Evolutionary conservation across 73 alveolate species (phyloP), one percentile per base, ranked within the genome.

Genomic region (Paramecium bursaria): DNA sequence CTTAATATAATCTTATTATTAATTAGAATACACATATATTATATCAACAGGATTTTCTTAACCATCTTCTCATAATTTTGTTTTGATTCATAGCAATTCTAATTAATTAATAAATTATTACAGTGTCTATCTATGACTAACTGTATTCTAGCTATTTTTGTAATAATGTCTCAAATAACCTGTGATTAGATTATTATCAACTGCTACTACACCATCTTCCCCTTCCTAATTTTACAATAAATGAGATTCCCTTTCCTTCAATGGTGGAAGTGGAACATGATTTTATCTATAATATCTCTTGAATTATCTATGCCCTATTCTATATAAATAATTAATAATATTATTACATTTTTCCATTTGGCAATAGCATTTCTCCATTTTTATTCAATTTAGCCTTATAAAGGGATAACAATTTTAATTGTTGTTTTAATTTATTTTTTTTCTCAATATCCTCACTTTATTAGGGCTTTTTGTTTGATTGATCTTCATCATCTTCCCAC

Each of bases 41-140:
- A 39, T 39, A 7, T 67, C 82, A 67, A 67, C 82, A 67, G 21
- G 82, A 67, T 21, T 67, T 67, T 67, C 60, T 67, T 42, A 67
- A 67, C 82, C 82, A 67, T 67, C 82, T 67, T 47, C 26, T 67
- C 30, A 25, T 5, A 67, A 67, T 67, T 42, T 25, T 21, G 55
- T 67, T 67, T 10, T 67, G 17, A 39, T 47, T 31, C 33, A 25
- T 25, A 9, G 60, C 82, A 15, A 39, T 33, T 21, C 22, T n/a
- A n/a, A n/a, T n/a, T n/a, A n/a, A n/a, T n/a, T n/a, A n/a, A n/a
- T n/a, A n/a, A n/a, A n/a, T n/a, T n/a, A n/a, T n/a, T n/a, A n/a
- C n/a, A n/a, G 19, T 35, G 82, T 67, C 27, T 67, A 15, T 15
- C 82, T 47, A 42, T 67, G 82, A 13, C 48, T 57, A 5, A 7